These are phyloP conservation scores for Diutina scorzettiae DNA, from an alignment of 1,139 yeast genomes.

Conservation along the genomic window DNA sequence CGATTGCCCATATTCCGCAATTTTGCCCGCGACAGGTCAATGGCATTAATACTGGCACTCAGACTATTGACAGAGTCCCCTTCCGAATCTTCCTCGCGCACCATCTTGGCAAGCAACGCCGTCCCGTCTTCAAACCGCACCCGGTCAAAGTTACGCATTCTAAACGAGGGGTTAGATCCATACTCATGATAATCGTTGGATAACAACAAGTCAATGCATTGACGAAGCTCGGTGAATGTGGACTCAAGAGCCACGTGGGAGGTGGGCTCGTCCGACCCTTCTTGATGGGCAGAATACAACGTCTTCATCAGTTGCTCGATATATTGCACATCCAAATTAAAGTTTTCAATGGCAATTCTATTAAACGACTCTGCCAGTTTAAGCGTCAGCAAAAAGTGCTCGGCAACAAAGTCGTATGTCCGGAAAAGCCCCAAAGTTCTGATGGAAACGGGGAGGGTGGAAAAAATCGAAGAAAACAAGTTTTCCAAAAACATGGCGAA, in stretches of 20 bases:
- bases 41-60: slow-evolving; percentile 3
- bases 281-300: slow-evolving; percentile 10
- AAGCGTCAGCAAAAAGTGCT: slow-evolving; percentile 45
- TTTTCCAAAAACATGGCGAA: slow-evolving; percentile 82
- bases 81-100: slow-evolving; percentile 13
- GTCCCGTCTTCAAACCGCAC: slow-evolving; percentile 50
- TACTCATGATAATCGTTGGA: slow-evolving; percentile 43
- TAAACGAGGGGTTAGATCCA: slow-evolving; percentile 26
- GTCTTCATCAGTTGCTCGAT: slow-evolving; percentile 25
- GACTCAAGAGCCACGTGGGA: slow-evolving; percentile 33
- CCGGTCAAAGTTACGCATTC: slow-evolving; percentile 51
- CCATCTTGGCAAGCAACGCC: slow-evolving; percentile 34
- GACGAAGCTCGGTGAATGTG: slow-evolving; percentile 48
- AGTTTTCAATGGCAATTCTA: slow-evolving; percentile 38
- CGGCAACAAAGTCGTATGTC: slow-evolving; percentile 77
- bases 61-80: slow-evolving; percentile 7
- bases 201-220: slow-evolving; percentile 45
- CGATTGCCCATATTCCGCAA: not conserved
- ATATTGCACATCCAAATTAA: slow-evolving; percentile 49
- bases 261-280: slow-evolving; percentile 17
- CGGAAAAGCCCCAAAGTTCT: slow-evolving; percentile 71
- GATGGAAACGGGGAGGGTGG: slow-evolving; percentile 68
- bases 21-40: slow-evolving; percentile 3
- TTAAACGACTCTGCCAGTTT: slow-evolving; percentile 22
- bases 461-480: slow-evolving; percentile 78